A percentile compares a stretch with the other conserved stretches of the same genome.
phyloP scores from a whole-genome alignment of 2,329 filamentous ascomycete species.

The Trichoderma sp. region DNA sequence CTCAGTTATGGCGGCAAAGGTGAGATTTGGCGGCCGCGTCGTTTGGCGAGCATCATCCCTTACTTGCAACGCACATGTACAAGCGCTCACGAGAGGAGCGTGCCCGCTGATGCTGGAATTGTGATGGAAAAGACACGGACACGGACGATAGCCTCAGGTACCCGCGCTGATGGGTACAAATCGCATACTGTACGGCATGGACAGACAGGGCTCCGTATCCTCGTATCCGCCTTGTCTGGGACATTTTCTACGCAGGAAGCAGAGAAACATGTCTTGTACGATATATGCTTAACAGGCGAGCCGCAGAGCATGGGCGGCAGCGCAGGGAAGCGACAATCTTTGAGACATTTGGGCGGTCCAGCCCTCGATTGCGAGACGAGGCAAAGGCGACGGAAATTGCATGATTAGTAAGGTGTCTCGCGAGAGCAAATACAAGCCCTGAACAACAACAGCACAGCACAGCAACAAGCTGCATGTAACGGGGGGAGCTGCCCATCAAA shows the following conservation, averaged over 20 bases:
- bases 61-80: conserved; percentile 3
- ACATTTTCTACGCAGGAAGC: neutral
- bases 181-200: neutral
- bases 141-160: conserved; percentile 7
- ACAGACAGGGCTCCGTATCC: neutral
- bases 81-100: conserved; percentile 5
- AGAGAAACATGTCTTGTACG: conserved; percentile 15
- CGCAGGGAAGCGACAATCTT: conserved; percentile 14
- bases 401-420: neutral
- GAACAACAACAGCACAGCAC: too few species aligned
- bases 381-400: conserved; percentile 21
- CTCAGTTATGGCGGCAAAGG: neutral
- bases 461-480: neutral
- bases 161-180: neutral
- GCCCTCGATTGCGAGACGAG: neutral
- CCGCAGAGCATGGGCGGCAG: neutral
- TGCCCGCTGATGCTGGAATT: neutral
- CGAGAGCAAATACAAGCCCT: conserved; percentile 1
- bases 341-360: conserved; percentile 14
- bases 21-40: conserved; percentile 1
- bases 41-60: neutral
- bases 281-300: conserved; percentile 23
- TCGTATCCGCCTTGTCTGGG: conserved; percentile 15
- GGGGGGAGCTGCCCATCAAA: neutral
- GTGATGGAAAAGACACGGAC: neutral